Percentiles rank a stretch among this genome's conserved stretches.
phyloP scores from a whole-genome alignment of 2,329 filamentous ascomycete species.

The Aspergillus flavus region DNA sequence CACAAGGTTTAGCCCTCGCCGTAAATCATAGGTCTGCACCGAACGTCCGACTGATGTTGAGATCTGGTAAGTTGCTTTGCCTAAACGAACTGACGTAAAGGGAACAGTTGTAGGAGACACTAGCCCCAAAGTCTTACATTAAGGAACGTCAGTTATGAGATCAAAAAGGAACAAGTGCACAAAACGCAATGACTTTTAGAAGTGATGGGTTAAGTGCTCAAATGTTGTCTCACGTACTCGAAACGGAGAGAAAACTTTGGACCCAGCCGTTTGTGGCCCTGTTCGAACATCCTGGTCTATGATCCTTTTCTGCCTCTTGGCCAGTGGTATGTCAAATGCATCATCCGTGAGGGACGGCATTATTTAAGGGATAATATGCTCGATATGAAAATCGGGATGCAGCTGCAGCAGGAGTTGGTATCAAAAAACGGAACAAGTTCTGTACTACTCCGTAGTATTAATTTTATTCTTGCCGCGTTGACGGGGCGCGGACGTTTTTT shows the following conservation, averaged over 20 bases:
- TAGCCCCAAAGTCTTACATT: constrained; percentile 77
- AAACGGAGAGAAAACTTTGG: constrained; percentile 90
- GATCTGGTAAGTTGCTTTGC: constrained; percentile 95
- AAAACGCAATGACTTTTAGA: neutral
- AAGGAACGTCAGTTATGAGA: constrained; percentile 11
- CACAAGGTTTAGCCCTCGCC: constrained; percentile 84
- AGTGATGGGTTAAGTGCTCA: neutral
- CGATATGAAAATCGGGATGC: neutral
- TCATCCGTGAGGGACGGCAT: constrained; percentile 56
- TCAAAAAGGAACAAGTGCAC: neutral
- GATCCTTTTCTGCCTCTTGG: constrained; percentile 74
- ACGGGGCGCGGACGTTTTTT: neutral
- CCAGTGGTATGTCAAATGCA: constrained; percentile 62
- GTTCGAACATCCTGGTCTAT: constrained; percentile 43
- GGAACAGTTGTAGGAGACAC: constrained; percentile 89
- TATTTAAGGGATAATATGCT: constrained; percentile 10
- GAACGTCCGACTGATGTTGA: constrained; percentile 90
- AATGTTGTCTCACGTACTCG: constrained; percentile 59
- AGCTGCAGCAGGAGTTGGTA: neutral
- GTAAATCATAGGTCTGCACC: constrained; percentile 94
- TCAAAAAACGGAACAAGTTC: neutral
- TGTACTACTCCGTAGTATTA: neutral
- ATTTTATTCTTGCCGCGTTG: neutral
- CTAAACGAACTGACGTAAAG: constrained; percentile 84
- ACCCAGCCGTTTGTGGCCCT: constrained; percentile 55